These are phyloP conservation scores for Ceratopteris richardii DNA, from an alignment of 75 land plant genomes.

Conservation along the genomic window DNA sequence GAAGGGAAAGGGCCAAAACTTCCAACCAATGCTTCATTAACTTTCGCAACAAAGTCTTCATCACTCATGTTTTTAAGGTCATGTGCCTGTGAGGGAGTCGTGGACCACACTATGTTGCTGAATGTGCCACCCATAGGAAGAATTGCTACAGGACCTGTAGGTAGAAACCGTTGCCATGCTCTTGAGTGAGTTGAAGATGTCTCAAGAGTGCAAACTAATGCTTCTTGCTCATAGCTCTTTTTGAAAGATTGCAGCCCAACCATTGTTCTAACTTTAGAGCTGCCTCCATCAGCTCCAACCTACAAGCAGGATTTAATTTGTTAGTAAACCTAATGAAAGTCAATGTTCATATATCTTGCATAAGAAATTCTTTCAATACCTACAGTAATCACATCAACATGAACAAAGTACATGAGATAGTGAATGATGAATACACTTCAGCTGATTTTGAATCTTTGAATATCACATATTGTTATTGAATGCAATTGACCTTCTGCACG, in stretches of 20 bases:
- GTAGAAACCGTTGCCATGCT: slow-evolving; percentile 95
- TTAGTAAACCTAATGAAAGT: background rate
- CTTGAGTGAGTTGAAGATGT: slow-evolving; percentile 48
- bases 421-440: too few species aligned
- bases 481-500: too few species aligned
- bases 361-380: too few species aligned
- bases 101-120: slow-evolving; percentile 97
- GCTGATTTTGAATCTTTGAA: too few species aligned
- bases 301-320: slow-evolving; percentile 11
- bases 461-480: too few species aligned
- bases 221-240: slow-evolving; percentile 82
- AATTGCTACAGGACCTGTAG: slow-evolving; percentile 92
- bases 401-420: too few species aligned
- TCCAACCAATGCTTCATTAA: slow-evolving; percentile 67
- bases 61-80: slow-evolving; percentile 46
- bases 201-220: slow-evolving; percentile 83
- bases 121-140: slow-evolving; percentile 72
- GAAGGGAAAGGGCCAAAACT: slow-evolving; percentile 66
- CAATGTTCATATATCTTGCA: too few species aligned
- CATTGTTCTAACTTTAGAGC: slow-evolving; percentile 65
- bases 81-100: slow-evolving; percentile 57
- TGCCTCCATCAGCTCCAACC: slow-evolving; percentile 97
- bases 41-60: slow-evolving; percentile 59
- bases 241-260: slow-evolving; percentile 73
- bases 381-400: too few species aligned